Evolutionary conservation across 2,329 filamentous ascomycete species (phyloP), one percentile per base, ranked within the genome.

Genomic region (Neopestalotiopsis sp.): DNA sequence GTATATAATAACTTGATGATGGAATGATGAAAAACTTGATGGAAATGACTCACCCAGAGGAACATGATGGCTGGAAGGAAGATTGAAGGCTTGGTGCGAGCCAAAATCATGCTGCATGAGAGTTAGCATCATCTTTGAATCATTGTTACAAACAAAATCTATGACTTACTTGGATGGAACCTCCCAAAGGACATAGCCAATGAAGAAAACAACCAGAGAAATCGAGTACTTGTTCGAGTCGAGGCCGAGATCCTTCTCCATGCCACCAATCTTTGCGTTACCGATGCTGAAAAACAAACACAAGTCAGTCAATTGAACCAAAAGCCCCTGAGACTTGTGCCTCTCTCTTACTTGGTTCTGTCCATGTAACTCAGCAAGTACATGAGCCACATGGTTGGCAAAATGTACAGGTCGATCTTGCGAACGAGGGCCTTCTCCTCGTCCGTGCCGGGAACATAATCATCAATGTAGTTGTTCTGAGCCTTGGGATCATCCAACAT

Each of bases 61-160:
- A 88, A 76, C 88, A 94, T 92, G 73, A 92, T 92, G 14, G 84
- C 78, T 0, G 91, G 88, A 49, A 92, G 85, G 74, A 92, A 93
- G 65, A 91, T 79, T 56, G 86, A 89, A 0, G 91, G 91, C 2
- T 87, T 83, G 65, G 90, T 81, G 7, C 85, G 84, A 75, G 91
- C 91, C 63, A 93, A 85, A 56, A 92, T 78, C 70, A 92, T 81
- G 75, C 71, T 72, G 38, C 6, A 38, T n/a, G 58, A 10, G 5
- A 40, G 28, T 68, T 49, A 67, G 20, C n/a, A 40, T 62, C 32
- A 45, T 34, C 24, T 5, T 14, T 38, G 34, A n/a, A 24, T 14
- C n/a, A 4, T 32, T 1, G 17, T 67, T 32, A 12, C 34, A 38
- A 34, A 7, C 4, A 24, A 6, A n/a, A 17, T 20, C 13, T 14